Percentiles rank a stretch among this genome's conserved stretches.
Conservation (phyloP, 495 filamentous ascomycete genomes). For the Penicillium samsonianum region DNA sequence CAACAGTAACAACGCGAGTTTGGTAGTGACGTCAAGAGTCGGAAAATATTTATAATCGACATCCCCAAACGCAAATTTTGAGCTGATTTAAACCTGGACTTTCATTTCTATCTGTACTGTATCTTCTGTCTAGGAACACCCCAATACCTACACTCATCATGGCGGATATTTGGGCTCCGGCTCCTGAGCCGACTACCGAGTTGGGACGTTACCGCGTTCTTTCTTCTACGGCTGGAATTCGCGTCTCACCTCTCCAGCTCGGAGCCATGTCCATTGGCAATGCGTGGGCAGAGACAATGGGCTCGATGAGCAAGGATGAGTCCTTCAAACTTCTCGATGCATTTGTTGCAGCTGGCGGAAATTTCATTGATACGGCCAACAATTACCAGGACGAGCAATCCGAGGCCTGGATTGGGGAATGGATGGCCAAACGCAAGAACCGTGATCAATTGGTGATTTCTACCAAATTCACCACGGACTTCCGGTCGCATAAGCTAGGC, state of each 20-base stretch:
- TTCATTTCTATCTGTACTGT: not conserved
- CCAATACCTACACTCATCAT: not conserved
- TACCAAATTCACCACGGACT: constrained; percentile 65
- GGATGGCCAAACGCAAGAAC: constrained; percentile 18
- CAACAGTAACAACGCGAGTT: too few species aligned
- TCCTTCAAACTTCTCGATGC: constrained; percentile 48
- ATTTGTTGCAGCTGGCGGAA: constrained; percentile 43
- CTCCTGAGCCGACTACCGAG: constrained; percentile 45
- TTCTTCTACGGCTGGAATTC: constrained; percentile 52
- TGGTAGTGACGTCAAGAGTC: too few species aligned
- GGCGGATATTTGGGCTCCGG: constrained; percentile 12
- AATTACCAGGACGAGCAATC: constrained; percentile 14
- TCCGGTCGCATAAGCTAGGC: constrained; percentile 26
- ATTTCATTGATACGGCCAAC: constrained; percentile 43
- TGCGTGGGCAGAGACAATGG: constrained; percentile 46
- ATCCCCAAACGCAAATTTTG: not conserved
- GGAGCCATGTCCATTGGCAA: constrained; percentile 60
- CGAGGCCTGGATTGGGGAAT: constrained; percentile 14
- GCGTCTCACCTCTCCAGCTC: constrained; percentile 56
- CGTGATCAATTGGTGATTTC: constrained; percentile 46
- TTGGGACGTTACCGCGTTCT: constrained; percentile 59
- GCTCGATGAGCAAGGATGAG: constrained; percentile 36
- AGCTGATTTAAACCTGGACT: not conserved
- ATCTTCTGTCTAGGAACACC: not conserved
- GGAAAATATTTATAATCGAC: too few species aligned